Evolutionary conservation across 2,329 filamentous ascomycete genomes (phyloP).

Genomic region (Fusarium tjaetaba): DNA sequence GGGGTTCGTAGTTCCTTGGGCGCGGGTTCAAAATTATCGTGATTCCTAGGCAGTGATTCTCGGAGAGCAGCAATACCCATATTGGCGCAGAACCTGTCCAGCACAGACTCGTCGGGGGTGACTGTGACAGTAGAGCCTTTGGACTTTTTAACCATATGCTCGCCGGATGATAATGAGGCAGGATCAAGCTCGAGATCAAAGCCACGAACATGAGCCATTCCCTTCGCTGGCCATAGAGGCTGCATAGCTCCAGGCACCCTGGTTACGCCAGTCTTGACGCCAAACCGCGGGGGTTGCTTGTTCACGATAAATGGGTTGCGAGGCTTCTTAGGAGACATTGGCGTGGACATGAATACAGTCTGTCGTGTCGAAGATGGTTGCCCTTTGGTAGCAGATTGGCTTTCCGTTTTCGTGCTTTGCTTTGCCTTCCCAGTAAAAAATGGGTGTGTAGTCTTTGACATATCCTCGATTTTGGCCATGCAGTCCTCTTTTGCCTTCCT

Average conservation of each 20-base stretch:
- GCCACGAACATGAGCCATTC: conserved; percentile 71
- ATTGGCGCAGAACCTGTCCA: conserved; percentile 45
- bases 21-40: conserved; percentile 55
- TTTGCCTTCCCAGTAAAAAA: conserved; percentile 55
- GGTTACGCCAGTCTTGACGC: conserved; percentile 55
- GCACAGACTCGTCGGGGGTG: conserved; percentile 54
- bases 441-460: conserved; percentile 52
- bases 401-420: conserved; percentile 27
- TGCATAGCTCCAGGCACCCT: conserved; percentile 74
- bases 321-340: conserved; percentile 60
- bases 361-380: conserved; percentile 47
- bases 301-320: conserved; percentile 45
- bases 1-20: conserved; percentile 64
- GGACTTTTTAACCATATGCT: conserved; percentile 54
- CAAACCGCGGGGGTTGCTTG: conserved; percentile 54
- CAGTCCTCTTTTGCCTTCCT: conserved; percentile 38
- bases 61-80: conserved; percentile 45
- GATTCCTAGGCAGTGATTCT: conserved; percentile 43
- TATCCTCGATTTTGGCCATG: conserved; percentile 33
- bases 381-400: conserved; percentile 33
- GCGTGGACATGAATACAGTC: conserved; percentile 62
- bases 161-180: not conserved
- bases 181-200: conserved; percentile 5
- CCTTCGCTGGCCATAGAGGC: conserved; percentile 77
- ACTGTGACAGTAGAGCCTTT: conserved; percentile 60